These are phyloP conservation scores for Hemisphaericaspora nanyangensis DNA, from an alignment of 805 yeast species.

Conservation along the genomic window DNA sequence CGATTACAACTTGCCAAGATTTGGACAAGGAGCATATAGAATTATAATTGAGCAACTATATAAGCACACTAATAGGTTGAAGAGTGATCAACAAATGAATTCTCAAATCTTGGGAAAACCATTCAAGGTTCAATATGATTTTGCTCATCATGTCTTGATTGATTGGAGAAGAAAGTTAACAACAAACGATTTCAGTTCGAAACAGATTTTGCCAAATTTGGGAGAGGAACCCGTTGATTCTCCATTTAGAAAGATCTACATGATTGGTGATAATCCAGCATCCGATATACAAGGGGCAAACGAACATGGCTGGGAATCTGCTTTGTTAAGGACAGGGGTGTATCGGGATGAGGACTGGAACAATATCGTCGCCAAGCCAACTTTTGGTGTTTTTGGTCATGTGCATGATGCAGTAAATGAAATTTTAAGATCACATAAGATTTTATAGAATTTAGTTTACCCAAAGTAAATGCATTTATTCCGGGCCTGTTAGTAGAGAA, in stretches of 20 bases:
- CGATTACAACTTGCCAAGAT: conserved; percentile 70
- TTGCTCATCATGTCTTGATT: conserved; percentile 68
- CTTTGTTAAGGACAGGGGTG: conserved; percentile 86
- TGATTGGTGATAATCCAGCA: conserved; percentile 98
- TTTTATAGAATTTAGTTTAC: background rate
- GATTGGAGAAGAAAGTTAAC: conserved; percentile 45
- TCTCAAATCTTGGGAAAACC: conserved; percentile 80
- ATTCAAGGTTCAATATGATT: conserved; percentile 71
- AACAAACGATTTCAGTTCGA: conserved; percentile 7
- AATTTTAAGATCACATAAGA: conserved; percentile 5
- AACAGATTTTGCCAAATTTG: conserved; percentile 41
- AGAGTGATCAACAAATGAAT: conserved; percentile 31
- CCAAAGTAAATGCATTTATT: too few species aligned
- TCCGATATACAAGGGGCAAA: conserved; percentile 91
- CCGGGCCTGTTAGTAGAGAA: too few species aligned
- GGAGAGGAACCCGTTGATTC: conserved; percentile 31
- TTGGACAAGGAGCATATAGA: conserved; percentile 89
- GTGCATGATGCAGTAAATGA: conserved; percentile 41
- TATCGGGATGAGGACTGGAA: conserved; percentile 57
- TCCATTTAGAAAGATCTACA: conserved; percentile 60
- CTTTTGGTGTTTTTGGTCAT: conserved; percentile 47
- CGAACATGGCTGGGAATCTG: conserved; percentile 81
- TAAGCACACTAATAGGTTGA: conserved; percentile 46
- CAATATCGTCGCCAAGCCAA: conserved; percentile 38
- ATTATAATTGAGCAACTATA: conserved; percentile 60